Evolutionary conservation across 306 rosid genomes (phyloP), one percentile per base, ranked within the genome.

Genomic region (Mucuna pruriens): DNA sequence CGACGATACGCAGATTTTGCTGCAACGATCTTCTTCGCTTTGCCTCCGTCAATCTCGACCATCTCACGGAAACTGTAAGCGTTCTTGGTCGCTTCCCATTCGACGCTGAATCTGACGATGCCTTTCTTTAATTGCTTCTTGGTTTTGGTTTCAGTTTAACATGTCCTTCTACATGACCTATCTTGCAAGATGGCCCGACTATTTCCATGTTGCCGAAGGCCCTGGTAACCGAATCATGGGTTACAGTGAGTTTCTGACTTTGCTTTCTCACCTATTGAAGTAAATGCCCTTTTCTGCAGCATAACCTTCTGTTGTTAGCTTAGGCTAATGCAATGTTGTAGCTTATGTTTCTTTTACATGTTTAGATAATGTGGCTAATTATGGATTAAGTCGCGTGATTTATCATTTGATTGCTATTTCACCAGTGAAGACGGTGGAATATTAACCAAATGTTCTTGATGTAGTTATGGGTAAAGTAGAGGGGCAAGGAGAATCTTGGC

Each of bases 401-500:
- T 62, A n/a, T 48, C 17, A 23, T 58, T 63, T 76, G 17, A 40
- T 80, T 36, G 9, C 20, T 19, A 19, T 39, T 36, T 64, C 23
- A 12, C 5, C 72, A 17, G 22, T 17, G 31, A 55, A 34, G 65
- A 33, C 19, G 58, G 5, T 26, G 8, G 39, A 39, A 25, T 38
- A 45, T 54, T 44, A 44, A 79, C 20, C 77, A 39, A 31, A 17
- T 69, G 22, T 42, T 75, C 25, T 67, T 36, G 9, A 31, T 90
- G 87, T 85, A 96, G 99, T 96, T 74, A 96, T 96, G 99, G 99
- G 99, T 57, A 96, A 96, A 82, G 99, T 93, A 57, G 99, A 96
- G 83, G 99, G 99, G 66, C 99, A 93, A 90, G 99, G 99, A 65
- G 99, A 96, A 75, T 93, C 94, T 42, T 96, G 99, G 98, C 99